Evolutionary conservation across 768 basidiomycete genomes (phyloP).

Genomic region (Boletus reticuloceps): DNA sequence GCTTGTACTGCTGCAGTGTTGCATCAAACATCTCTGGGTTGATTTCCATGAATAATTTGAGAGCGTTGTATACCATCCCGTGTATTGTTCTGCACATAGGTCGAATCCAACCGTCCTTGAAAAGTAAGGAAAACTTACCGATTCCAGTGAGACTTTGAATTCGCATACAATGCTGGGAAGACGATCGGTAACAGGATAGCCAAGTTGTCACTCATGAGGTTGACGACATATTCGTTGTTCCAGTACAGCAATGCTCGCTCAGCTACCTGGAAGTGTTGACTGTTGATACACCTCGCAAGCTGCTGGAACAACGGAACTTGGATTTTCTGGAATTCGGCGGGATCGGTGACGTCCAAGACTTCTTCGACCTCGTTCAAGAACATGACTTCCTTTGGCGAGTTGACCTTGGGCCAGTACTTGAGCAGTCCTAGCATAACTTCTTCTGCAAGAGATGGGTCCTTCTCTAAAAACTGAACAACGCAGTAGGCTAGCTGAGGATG

Average conservation of each 20-base stretch:
- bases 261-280: slow-evolving; percentile 99
- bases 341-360: slow-evolving; percentile 96
- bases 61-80: slow-evolving; percentile 97
- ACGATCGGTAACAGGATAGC: slow-evolving; percentile 88
- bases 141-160: slow-evolving; percentile 98
- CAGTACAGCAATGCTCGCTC: slow-evolving; percentile 96
- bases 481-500: slow-evolving; percentile 99
- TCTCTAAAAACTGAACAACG: slow-evolving; percentile 98
- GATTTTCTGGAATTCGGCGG: slow-evolving; percentile 94
- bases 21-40: slow-evolving; percentile 96
- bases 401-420: slow-evolving; percentile 98
- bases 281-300: slow-evolving; percentile 95
- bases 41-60: slow-evolving; percentile 99
- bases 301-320: slow-evolving; percentile 91
- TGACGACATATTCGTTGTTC: slow-evolving; percentile 99
- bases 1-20: slow-evolving; percentile 90
- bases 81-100: slow-evolving; percentile 79
- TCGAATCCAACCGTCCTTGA: slow-evolving; percentile 5
- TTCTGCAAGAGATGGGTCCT: slow-evolving; percentile 88
- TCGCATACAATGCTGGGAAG: slow-evolving; percentile 93
- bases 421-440: slow-evolving; percentile 96
- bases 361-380: slow-evolving; percentile 99
- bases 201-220: slow-evolving; percentile 97
- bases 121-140: slow-evolving; percentile 53
- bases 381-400: slow-evolving; percentile 99